Conservation (phyloP, 768 basidiomycete genomes). For the Russula earlei region DNA sequence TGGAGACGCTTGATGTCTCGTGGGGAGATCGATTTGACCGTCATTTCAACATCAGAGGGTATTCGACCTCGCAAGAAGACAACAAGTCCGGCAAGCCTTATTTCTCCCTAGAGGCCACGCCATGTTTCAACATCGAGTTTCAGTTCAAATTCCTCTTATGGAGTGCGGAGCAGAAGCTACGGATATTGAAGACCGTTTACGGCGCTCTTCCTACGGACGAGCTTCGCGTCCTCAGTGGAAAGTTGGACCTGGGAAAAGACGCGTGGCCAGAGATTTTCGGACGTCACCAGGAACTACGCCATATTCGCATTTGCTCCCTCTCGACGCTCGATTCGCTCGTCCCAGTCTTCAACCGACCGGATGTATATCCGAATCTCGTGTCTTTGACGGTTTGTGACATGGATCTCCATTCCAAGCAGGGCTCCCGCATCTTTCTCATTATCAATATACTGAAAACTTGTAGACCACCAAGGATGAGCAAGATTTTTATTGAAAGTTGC, state of each 20-base stretch:
- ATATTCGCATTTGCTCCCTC: conserved; percentile 6
- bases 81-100: neutral
- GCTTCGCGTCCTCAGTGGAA: conserved; percentile 3
- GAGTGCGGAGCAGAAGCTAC: conserved; percentile 15
- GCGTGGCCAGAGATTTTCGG: conserved; percentile 12
- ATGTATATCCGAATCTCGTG: conserved; percentile 4
- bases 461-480: conserved; percentile 1
- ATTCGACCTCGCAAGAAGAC: conserved; percentile 3
- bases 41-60: neutral
- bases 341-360: neutral
- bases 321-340: conserved; percentile 1
- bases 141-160: conserved; percentile 8
- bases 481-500: conserved; percentile 7
- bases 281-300: neutral
- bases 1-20: conserved; percentile 12
- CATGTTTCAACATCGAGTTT: neutral
- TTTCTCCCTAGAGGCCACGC: neutral
- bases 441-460: neutral
- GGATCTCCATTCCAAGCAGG: neutral
- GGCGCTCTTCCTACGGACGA: conserved; percentile 2
- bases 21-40: conserved; percentile 9
- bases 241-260: conserved; percentile 2
- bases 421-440: neutral
- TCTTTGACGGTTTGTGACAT: conserved; percentile 6
- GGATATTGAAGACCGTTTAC: conserved; percentile 9